Evolutionary conservation across 257 asterid species (phyloP), one percentile per base, ranked within the genome.

Genomic region (Cruciata laevipes): DNA sequence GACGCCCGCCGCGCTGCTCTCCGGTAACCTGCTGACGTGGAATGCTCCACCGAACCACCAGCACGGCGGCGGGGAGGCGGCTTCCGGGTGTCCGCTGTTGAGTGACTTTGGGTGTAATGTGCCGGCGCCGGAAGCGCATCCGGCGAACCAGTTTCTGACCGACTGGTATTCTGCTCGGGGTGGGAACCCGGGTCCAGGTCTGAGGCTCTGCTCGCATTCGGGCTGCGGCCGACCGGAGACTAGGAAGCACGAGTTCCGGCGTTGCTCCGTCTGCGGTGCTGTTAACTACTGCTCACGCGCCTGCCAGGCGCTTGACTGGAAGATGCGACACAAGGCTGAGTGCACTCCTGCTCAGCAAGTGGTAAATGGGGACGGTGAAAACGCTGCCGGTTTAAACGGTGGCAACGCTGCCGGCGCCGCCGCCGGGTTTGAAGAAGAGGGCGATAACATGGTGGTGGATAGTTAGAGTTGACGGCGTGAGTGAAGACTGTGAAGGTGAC

Each of bases 261-360:
- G 97, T 71, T 93, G 99, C 66, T 86, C 95, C 0, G 95, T 90
- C 60, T 93, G 99, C 72, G 95, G 97, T 14, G 81, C 87, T 1
- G 97, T 88, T 74, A 93, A 88, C 71, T 93, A 93, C 47, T 93
- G 99, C 83, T 93, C 99, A 18, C 95, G 97, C 58, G 97, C 97
- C 4, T 93, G 99, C 57, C 99, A 93, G 71, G 96, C 97, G 69
- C 81, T 93, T 72, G 99, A 93, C 68, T 93, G 99, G 99, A 88
- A 88, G 84, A 78, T 78, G 81, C 86, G 96, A 64, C 99, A 93
- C 61, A 93, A 90, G 78, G 81, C 69, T 63, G 95, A 84, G 81
- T 93, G 99, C 67, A 71, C 78, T 5, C 92, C 95, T 1, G 84
- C 70, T 6, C 92, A 83, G 74, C 70, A 86, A 65, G 76, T 82